Conservation (phyloP, 1,284 basidiomycete species). For the Malassezia obtusa region DNA sequence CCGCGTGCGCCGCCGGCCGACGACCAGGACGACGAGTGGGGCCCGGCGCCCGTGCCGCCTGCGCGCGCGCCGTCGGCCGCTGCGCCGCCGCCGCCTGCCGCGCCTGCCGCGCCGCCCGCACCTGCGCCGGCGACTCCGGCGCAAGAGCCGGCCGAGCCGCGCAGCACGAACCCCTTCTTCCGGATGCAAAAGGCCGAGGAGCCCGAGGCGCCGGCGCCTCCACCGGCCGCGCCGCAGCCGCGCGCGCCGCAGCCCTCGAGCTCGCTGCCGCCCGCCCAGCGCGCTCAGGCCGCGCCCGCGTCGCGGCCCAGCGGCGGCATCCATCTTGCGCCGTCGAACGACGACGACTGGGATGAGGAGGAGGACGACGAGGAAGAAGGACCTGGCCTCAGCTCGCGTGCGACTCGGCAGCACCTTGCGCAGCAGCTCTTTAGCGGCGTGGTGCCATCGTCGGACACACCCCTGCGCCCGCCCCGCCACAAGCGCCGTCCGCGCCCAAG, state of each 20-base stretch:
- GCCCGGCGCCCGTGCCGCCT: background rate
- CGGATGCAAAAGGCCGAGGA: background rate
- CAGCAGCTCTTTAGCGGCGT: constrained; percentile 43
- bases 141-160: background rate
- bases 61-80: background rate
- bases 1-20: constrained; percentile 29
- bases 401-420: constrained; percentile 43
- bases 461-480: constrained; percentile 16
- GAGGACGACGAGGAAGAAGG: constrained; percentile 43
- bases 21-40: constrained; percentile 6
- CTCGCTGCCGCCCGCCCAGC: background rate
- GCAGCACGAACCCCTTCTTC: constrained; percentile 1
- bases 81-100: constrained; percentile 29
- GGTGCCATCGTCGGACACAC: constrained; percentile 30
- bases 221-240: constrained; percentile 16
- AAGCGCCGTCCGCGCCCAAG: constrained; percentile 46
- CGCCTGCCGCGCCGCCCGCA: constrained; percentile 14
- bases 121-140: background rate
- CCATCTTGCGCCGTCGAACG: constrained; percentile 31
- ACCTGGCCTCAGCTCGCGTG: constrained; percentile 36
- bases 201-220: constrained; percentile 12
- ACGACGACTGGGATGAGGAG: constrained; percentile 45
- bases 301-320: constrained; percentile 1
- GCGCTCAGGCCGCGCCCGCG: background rate
- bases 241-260: constrained; percentile 21